phyloP scores from a whole-genome alignment of 2,329 filamentous ascomycete species.

The Paecilomyces fulvus region DNA sequence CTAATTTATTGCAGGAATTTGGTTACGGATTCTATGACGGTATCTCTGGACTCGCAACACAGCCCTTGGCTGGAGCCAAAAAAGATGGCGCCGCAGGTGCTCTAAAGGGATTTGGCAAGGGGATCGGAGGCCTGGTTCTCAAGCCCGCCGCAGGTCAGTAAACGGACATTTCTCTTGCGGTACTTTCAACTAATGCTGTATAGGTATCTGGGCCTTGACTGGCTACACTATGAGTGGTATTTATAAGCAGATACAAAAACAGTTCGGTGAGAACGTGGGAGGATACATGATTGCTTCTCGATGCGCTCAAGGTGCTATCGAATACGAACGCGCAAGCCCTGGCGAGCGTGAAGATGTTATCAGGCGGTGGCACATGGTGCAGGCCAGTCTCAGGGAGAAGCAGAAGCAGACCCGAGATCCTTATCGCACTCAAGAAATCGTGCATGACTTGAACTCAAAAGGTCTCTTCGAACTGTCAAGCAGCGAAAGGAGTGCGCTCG shows the following conservation, averaged over 20 bases:
- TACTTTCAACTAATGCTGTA: constrained; percentile 1
- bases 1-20: constrained; percentile 46
- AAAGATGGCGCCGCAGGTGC: constrained; percentile 60
- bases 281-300: constrained; percentile 74
- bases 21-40: constrained; percentile 73
- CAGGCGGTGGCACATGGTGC: constrained; percentile 53
- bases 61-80: constrained; percentile 62
- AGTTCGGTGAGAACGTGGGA: constrained; percentile 61
- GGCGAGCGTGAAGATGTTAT: constrained; percentile 59
- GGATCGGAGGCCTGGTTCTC: constrained; percentile 69
- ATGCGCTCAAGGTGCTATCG: constrained; percentile 65
- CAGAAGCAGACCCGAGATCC: constrained; percentile 25
- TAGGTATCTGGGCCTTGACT: constrained; percentile 60
- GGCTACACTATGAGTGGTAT: constrained; percentile 78
- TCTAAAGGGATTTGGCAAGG: constrained; percentile 72
- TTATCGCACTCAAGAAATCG: not conserved
- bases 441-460: constrained; percentile 7
- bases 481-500: not conserved
- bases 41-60: constrained; percentile 69
- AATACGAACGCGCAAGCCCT: constrained; percentile 46
- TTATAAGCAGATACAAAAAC: constrained; percentile 65
- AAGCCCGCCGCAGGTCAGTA: constrained; percentile 69
- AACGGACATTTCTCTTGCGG: not conserved
- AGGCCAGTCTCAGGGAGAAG: constrained; percentile 50
- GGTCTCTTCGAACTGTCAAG: constrained; percentile 2